These are phyloP conservation scores for Candida bentonensis DNA, from an alignment of 805 yeast genomes.

Conservation along the genomic window DNA sequence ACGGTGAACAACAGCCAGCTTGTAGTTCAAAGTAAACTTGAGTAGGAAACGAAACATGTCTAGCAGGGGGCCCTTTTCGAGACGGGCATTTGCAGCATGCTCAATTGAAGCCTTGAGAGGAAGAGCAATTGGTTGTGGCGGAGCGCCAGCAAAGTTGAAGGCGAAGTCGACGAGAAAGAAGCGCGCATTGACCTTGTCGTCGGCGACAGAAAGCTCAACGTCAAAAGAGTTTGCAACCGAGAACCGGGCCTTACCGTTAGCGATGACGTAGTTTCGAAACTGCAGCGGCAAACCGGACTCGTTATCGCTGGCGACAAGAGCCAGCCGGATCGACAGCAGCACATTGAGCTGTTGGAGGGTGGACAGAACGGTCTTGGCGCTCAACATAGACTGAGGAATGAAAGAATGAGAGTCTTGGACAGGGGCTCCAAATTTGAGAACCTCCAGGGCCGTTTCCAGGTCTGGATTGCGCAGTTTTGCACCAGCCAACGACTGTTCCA, in stretches of 20 bases:
- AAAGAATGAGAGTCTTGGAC: conserved; percentile 52
- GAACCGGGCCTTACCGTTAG: conserved; percentile 65
- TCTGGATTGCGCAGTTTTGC: conserved; percentile 93
- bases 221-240: conserved; percentile 51
- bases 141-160: conserved; percentile 32
- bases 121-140: conserved; percentile 17
- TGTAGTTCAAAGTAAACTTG: conserved; percentile 48
- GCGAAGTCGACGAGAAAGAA: conserved; percentile 68
- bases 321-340: conserved; percentile 58
- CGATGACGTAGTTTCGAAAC: conserved; percentile 48
- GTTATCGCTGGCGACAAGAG: conserved; percentile 30
- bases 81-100: conserved; percentile 36
- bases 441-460: conserved; percentile 74
- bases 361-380: conserved; percentile 41
- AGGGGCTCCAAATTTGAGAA: conserved; percentile 65
- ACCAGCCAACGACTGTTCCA: conserved; percentile 59
- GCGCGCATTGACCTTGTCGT: conserved; percentile 45
- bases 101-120: conserved; percentile 34
- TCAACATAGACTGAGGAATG: conserved; percentile 34
- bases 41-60: conserved; percentile 47
- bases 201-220: conserved; percentile 65
- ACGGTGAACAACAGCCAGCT: conserved; percentile 43
- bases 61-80: conserved; percentile 31
- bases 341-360: conserved; percentile 60
- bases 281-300: conserved; percentile 36